Evolutionary conservation across 768 basidiomycete species (phyloP).

Genomic region (Mycena polygramma): DNA sequence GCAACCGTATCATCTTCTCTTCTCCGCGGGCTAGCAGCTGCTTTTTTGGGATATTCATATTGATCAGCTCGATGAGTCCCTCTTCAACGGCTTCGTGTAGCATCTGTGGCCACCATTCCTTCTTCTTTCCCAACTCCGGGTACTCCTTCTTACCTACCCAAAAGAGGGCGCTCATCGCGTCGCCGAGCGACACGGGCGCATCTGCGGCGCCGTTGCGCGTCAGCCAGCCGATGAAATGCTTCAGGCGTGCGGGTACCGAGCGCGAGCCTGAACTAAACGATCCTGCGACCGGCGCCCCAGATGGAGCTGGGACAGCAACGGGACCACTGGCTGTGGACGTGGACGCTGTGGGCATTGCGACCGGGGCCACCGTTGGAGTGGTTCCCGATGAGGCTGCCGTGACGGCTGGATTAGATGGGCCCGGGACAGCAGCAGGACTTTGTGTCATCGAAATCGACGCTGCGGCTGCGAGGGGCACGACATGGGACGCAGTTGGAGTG

Average conservation of each 20-base stretch:
- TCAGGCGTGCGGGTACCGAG: neutral
- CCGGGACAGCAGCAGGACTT: neutral
- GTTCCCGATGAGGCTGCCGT: no score
- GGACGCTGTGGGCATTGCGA: neutral
- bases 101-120: neutral
- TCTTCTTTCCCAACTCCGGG: neutral
- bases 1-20: constrained; percentile 12
- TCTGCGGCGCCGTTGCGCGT: neutral
- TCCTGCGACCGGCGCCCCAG: neutral
- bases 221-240: neutral
- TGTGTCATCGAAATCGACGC: no score
- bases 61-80: neutral
- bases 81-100: neutral
- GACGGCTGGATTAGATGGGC: no score
- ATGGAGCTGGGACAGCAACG: neutral
- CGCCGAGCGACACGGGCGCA: neutral
- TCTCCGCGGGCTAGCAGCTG: no score
- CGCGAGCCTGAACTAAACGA: neutral
- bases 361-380: neutral
- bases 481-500: no score
- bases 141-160: neutral
- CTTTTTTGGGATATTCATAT: neutral
- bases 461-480: no score
- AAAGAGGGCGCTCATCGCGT: neutral
- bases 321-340: neutral